A percentile compares a stretch with the other conserved stretches of the same genome.
Evolutionary conservation across 805 yeast genomes (phyloP).

Genomic region (Ogataea minuta): DNA sequence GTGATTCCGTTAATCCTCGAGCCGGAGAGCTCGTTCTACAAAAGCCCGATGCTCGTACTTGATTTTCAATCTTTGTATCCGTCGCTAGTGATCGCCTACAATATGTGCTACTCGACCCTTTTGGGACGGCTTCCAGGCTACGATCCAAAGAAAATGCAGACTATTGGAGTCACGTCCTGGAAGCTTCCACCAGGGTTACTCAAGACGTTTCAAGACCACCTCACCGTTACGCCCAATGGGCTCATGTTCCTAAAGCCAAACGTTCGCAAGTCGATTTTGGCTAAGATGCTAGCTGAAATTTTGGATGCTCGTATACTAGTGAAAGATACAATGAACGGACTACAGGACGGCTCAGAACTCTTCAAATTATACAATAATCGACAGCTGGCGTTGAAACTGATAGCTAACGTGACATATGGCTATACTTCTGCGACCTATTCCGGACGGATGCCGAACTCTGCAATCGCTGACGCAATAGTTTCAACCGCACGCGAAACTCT

Average conservation of each 20-base stretch:
- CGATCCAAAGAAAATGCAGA: constrained; percentile 41
- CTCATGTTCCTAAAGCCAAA: constrained; percentile 65
- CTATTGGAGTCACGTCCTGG: constrained; percentile 51
- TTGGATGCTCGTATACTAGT: constrained; percentile 77
- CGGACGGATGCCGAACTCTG: constrained; percentile 97
- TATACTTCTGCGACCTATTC: constrained; percentile 93
- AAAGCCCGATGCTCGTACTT: constrained; percentile 83
- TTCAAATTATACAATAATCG: constrained; percentile 64
- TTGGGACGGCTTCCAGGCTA: constrained; percentile 61
- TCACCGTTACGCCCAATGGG: constrained; percentile 85
- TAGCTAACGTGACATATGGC: constrained; percentile 96
- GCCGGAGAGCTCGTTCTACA: constrained; percentile 80
- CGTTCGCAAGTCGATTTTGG: constrained; percentile 68
- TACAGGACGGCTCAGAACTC: constrained; percentile 47
- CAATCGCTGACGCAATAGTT: constrained; percentile 92
- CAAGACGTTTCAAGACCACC: constrained; percentile 48
- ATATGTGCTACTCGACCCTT: constrained; percentile 77
- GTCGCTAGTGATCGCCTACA: constrained; percentile 86
- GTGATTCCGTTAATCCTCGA: constrained; percentile 91
- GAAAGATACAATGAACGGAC: constrained; percentile 65
- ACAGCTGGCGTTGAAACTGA: constrained; percentile 82
- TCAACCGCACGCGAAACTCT: constrained; percentile 86
- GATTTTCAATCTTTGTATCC: constrained; percentile 96
- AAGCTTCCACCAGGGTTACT: constrained; percentile 58
- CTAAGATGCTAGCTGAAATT: constrained; percentile 82